Evolutionary conservation across 371 early-diverging fungal species (phyloP).

Genomic region (Apophysomyces elegans): DNA sequence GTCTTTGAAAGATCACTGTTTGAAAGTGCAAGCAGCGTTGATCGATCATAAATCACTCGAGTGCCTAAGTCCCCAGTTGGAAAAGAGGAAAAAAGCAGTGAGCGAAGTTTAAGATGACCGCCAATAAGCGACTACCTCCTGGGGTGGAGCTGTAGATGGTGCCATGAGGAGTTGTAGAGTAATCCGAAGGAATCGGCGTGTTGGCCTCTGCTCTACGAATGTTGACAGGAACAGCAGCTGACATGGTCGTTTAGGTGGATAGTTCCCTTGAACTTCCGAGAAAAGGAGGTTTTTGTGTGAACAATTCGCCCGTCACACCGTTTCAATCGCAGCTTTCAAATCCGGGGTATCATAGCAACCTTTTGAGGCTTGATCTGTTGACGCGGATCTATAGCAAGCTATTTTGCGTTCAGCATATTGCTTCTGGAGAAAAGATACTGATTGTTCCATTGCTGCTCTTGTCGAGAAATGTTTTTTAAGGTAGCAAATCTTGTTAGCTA

Average conservation of each 20-base stretch:
- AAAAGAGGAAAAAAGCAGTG: conserved; percentile 7
- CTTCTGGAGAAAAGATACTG: too few species aligned
- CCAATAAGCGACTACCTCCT: conserved; percentile 47
- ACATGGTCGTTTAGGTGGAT: conserved; percentile 20
- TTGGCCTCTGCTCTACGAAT: conserved; percentile 57
- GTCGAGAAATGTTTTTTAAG: too few species aligned
- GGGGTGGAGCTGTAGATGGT: conserved; percentile 66
- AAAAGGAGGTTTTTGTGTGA: too few species aligned
- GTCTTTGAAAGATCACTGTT: conserved; percentile 68
- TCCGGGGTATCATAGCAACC: too few species aligned
- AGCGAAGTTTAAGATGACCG: conserved; percentile 1
- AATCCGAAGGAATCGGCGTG: conserved; percentile 55
- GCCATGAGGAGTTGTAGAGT: conserved; percentile 62
- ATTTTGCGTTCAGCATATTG: too few species aligned
- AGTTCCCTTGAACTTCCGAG: neutral
- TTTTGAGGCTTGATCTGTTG: too few species aligned
- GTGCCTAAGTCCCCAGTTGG: conserved; percentile 41
- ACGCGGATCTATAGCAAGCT: too few species aligned
- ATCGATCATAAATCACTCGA: conserved; percentile 70
- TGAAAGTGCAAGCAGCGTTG: conserved; percentile 64
- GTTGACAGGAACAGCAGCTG: conserved; percentile 46
- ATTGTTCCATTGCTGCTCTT: too few species aligned
- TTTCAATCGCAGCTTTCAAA: too few species aligned
- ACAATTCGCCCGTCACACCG: too few species aligned
- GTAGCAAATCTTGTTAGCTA: too few species aligned